A percentile compares a stretch with the other conserved stretches of the same genome.
phyloP scores from a whole-genome alignment of 257 asterid genomes.

The Sherardia arvensis region DNA sequence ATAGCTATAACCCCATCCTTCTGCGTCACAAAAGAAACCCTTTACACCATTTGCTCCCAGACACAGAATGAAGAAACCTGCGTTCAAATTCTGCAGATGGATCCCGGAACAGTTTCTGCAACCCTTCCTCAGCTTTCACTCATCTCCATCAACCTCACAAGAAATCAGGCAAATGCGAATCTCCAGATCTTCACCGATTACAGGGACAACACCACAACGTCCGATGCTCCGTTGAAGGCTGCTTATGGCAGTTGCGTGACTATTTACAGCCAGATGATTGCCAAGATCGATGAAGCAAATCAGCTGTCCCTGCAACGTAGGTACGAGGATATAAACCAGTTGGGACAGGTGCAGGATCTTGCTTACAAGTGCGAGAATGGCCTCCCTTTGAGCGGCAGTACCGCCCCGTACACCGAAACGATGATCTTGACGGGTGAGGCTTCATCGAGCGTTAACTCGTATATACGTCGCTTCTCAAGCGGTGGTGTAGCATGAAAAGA shows the following conservation, averaged over 20 bases:
- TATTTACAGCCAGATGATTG: slow-evolving; percentile 1
- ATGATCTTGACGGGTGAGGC: slow-evolving; percentile 14
- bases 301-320: slow-evolving; percentile 2
- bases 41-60: slow-evolving; percentile 15
- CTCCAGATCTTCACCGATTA: background rate
- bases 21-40: slow-evolving; percentile 2
- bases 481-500: background rate
- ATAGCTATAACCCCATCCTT: background rate
- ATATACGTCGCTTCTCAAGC: background rate
- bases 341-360: slow-evolving; percentile 9
- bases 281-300: slow-evolving; percentile 6
- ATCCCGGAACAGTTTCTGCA: background rate
- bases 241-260: slow-evolving; percentile 8
- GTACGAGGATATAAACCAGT: slow-evolving; percentile 11
- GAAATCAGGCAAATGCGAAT: slow-evolving; percentile 5
- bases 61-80: slow-evolving; percentile 18
- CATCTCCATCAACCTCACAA: slow-evolving; percentile 15
- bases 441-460: slow-evolving; percentile 14
- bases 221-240: background rate
- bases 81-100: slow-evolving; percentile 3
- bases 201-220: background rate
- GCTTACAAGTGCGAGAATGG: slow-evolving; percentile 16
- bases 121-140: slow-evolving; percentile 11
- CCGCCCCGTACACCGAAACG: slow-evolving; percentile 2
- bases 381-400: slow-evolving; percentile 1